Conservation (phyloP, 441 rosid genomes). For the Viola pubescens region DNA sequence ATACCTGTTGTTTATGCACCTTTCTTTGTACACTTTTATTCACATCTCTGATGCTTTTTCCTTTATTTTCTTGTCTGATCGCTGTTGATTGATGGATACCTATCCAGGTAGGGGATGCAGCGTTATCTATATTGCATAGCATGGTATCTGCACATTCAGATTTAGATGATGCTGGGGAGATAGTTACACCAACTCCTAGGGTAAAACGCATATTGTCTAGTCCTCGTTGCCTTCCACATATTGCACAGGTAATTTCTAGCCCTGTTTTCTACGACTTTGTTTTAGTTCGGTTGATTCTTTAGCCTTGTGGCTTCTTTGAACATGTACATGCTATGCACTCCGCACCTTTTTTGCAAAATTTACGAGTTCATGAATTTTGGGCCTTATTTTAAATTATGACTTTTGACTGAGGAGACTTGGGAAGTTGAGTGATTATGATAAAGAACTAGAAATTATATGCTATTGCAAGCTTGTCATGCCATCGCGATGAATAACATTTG, state of each 20-base stretch:
- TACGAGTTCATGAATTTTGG: no score
- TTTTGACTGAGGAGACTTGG: no score
- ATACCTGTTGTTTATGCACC: no score
- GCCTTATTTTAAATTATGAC: no score
- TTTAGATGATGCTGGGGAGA: constrained; percentile 99
- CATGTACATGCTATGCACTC: background rate
- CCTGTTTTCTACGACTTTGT: constrained; percentile 4
- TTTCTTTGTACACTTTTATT: background rate
- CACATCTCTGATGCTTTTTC: background rate
- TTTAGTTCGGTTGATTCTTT: background rate
- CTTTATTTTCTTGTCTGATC: constrained; percentile 1
- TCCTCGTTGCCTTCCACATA: constrained; percentile 96
- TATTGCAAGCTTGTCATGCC: no score
- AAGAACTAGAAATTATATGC: no score
- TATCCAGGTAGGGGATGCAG: constrained; percentile 90
- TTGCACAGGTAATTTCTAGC: constrained; percentile 73
- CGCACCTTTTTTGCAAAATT: no score
- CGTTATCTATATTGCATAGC: constrained; percentile 86
- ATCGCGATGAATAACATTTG: no score
- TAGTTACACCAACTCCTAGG: constrained; percentile 98
- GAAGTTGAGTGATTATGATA: no score
- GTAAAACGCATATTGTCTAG: constrained; percentile 94
- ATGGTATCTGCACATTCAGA: constrained; percentile 99
- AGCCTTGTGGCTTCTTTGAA: background rate
- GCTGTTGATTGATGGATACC: constrained; percentile 20